A percentile compares a stretch with the other conserved stretches of the same genome.
Evolutionary conservation across 192 early-diverging fungal species (phyloP).

Genomic region (Coemansia sp.): DNA sequence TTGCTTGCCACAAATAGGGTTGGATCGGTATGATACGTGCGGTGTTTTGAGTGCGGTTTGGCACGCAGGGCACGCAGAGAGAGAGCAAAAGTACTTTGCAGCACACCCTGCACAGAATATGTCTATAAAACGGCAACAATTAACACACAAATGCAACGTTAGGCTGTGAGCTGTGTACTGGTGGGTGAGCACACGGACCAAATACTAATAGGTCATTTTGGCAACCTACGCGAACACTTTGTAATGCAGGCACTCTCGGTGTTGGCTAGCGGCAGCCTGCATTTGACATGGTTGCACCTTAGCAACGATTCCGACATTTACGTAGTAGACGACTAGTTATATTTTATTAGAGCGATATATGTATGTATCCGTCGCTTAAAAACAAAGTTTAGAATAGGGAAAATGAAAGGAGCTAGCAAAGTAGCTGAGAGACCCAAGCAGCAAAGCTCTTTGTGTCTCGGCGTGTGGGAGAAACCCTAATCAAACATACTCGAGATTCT

Average conservation of each 20-base stretch:
- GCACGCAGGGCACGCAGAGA: slow-evolving; percentile 62
- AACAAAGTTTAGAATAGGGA: not conserved
- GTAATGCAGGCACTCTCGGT: slow-evolving; percentile 57
- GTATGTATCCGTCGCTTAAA: not conserved
- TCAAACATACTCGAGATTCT: slow-evolving; percentile 48
- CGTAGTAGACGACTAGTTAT: not conserved
- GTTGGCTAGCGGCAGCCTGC: slow-evolving; percentile 32
- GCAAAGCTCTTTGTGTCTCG: no score
- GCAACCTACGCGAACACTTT: slow-evolving; percentile 61
- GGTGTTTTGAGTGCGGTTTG: slow-evolving; percentile 49
- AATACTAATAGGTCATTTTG: no score
- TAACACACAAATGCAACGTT: no score
- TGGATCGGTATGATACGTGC: slow-evolving; percentile 41
- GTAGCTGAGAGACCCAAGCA: not conserved
- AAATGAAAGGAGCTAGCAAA: not conserved
- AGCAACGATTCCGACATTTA: slow-evolving; percentile 21
- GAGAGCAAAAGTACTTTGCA: slow-evolving; percentile 45
- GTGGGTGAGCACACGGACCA: no score
- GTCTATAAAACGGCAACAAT: slow-evolving; percentile 32
- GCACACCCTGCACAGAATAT: slow-evolving; percentile 67
- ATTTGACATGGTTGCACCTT: slow-evolving; percentile 49
- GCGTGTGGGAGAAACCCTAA: no score
- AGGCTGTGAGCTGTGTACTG: no score
- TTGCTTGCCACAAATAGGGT: not conserved
- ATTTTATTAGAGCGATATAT: not conserved